Evolutionary conservation across 805 yeast species (phyloP), one percentile per base, ranked within the genome.

Genomic region (Kluyveromyces dobzhanskii): DNA sequence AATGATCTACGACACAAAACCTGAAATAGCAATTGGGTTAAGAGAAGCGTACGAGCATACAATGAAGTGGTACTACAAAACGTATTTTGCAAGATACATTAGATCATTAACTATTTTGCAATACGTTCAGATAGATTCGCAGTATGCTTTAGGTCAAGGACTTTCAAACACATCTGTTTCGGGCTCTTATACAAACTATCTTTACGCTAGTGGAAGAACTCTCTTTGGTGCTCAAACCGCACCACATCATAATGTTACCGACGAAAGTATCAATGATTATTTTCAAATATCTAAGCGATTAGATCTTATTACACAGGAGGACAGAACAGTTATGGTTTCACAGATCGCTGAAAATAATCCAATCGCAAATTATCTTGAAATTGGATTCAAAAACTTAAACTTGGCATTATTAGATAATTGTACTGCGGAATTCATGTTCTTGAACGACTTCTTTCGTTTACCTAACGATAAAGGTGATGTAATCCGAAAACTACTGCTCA

Each of bases 61-160:
- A 2, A 88, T 92, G 85, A 69, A 75, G 51, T 92, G 98, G 98
- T 92, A 90, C 63, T 92, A 92, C 57, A 69, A 72, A 42, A 73
- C 81, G 41, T 75, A 83, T 48, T 90, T 88, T 53, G 77, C 80
- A 13, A 75, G 87, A 45, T 88, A 87, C 61, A 59, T 80, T 28
- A 75, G 79, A 44, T 77, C 94, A 1, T 60, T 88, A 37, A 83
- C 83, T 43, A 76, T 76, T 47, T 59, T 86, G 42, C 74, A 71
- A 31, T 46, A 79, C 13, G 67, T 70, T 37, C 61, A 62, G 17
- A 73, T 80, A 7, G 92, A 80, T 45, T 69, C 65, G 41, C 66
- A 66, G 33, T 68, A 69, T 37, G 68, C 81, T 1, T 62, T 83
- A 37, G 86, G 87, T 0, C 65, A 65, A 25, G 59, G 56, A 3